Conservation (phyloP, 768 basidiomycete genomes). For the Pseudohyphozyma bogoriensis region DNA sequence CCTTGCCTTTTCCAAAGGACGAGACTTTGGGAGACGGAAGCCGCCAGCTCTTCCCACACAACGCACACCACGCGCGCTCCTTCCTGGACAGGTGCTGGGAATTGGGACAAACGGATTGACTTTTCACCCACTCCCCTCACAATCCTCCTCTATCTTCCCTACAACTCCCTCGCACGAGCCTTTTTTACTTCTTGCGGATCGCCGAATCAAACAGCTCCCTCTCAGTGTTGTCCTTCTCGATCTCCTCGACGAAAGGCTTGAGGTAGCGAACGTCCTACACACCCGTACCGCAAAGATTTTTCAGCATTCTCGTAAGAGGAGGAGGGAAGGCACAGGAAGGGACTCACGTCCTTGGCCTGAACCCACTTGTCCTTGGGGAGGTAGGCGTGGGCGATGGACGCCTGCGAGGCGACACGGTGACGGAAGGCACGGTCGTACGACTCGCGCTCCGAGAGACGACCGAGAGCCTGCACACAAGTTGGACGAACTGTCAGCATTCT, state of each 20-base stretch:
- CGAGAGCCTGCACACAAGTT: conserved; percentile 54
- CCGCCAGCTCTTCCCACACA: too few species aligned
- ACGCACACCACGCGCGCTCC: too few species aligned
- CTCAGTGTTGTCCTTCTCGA: conserved; percentile 66
- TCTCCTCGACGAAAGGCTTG: conserved; percentile 60
- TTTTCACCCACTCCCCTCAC: too few species aligned
- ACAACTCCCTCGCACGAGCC: too few species aligned
- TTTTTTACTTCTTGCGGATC: too few species aligned
- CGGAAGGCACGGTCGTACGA: conserved; percentile 84
- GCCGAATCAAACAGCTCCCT: conserved; percentile 73
- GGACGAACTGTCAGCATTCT: neutral
- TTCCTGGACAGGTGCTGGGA: too few species aligned
- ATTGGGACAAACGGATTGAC: too few species aligned
- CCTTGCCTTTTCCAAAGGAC: too few species aligned
- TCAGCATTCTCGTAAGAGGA: neutral
- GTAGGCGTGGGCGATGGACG: conserved; percentile 63
- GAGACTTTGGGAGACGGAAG: too few species aligned
- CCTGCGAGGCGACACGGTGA: conserved; percentile 59
- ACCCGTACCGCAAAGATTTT: conserved; percentile 7
- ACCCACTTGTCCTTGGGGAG: conserved; percentile 76
- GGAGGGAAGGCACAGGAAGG: neutral
- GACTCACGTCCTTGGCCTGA: conserved; percentile 59
- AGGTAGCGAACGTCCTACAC: conserved; percentile 95
- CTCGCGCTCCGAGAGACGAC: conserved; percentile 67
- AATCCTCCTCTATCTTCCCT: too few species aligned